phyloP scores from a whole-genome alignment of 2,329 filamentous ascomycete genomes.

The Venturia pyrina region DNA sequence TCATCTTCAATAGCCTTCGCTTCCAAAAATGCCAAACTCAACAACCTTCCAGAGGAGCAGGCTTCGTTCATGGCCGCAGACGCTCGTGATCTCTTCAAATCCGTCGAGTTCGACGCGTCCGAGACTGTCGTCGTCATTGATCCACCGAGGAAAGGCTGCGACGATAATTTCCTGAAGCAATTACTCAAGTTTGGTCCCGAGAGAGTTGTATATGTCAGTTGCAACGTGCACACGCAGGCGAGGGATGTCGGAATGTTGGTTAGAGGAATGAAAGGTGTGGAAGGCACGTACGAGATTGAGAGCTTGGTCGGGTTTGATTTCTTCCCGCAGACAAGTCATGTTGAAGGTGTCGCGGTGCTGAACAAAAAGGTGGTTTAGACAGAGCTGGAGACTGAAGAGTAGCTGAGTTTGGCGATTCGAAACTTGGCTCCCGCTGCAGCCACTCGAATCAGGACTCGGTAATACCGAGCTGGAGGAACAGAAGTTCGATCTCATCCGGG shows the following conservation, averaged over 20 bases:
- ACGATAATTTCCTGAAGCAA: conserved; percentile 72
- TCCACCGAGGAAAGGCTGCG: conserved; percentile 92
- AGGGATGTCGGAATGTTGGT: conserved; percentile 85
- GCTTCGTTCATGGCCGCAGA: conserved; percentile 85
- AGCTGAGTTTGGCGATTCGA: background rate
- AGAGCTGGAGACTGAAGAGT: background rate
- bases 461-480: background rate
- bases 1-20: conserved; percentile 69
- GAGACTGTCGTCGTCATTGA: conserved; percentile 93
- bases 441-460: background rate
- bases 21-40: conserved; percentile 65
- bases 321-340: conserved; percentile 76
- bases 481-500: background rate
- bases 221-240: conserved; percentile 96
- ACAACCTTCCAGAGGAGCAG: conserved; percentile 56
- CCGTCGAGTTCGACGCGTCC: conserved; percentile 61
- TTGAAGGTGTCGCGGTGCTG: conserved; percentile 54
- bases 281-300: conserved; percentile 65
- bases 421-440: background rate
- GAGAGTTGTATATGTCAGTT: conserved; percentile 87
- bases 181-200: conserved; percentile 66
- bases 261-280: conserved; percentile 46
- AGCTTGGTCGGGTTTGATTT: conserved; percentile 91
- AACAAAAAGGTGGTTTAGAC: conserved; percentile 16
- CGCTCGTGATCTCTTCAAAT: conserved; percentile 70